Evolutionary conservation across 1,139 yeast species (phyloP).

Genomic region (Pichia sp.): DNA sequence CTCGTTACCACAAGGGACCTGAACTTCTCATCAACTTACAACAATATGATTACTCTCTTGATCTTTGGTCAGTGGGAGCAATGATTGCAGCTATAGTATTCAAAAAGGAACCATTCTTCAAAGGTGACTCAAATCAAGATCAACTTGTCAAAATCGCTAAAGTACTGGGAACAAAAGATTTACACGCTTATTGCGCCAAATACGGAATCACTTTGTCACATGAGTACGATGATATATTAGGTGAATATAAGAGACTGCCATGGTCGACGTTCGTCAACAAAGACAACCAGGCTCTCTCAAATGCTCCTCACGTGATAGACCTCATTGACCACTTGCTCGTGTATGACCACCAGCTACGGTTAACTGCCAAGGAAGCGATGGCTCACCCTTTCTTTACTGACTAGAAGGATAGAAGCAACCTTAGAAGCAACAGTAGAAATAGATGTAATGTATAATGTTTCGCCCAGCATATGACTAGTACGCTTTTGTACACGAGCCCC

Average conservation of each 20-base stretch:
- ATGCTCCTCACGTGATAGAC: slow-evolving; percentile 64
- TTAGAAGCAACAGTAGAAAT: too few relatives aligned
- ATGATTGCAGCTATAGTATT: slow-evolving; percentile 97
- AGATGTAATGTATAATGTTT: too few relatives aligned
- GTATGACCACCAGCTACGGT: slow-evolving; percentile 91
- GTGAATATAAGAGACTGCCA: slow-evolving; percentile 65
- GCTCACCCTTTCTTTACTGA: slow-evolving; percentile 41
- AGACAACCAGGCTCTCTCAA: slow-evolving; percentile 62
- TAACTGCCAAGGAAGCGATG: slow-evolving; percentile 95
- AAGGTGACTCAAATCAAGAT: slow-evolving; percentile 92
- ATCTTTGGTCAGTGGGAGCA: slow-evolving; percentile 95
- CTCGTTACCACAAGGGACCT: slow-evolving; percentile 97
- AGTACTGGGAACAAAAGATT: slow-evolving; percentile 84
- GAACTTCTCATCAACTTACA: slow-evolving; percentile 90
- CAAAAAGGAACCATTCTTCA: slow-evolving; percentile 95
- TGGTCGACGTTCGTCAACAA: slow-evolving; percentile 79
- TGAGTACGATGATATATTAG: slow-evolving; percentile 68
- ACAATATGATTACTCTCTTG: slow-evolving; percentile 90
- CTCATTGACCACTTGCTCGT: slow-evolving; percentile 74
- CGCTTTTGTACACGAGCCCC: too few relatives aligned
- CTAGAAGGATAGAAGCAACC: too few relatives aligned
- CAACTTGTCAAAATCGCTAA: slow-evolving; percentile 92
- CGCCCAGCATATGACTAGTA: too few relatives aligned
- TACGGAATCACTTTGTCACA: slow-evolving; percentile 71
- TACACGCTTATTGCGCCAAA: slow-evolving; percentile 63